Conservation (phyloP, 768 basidiomycete genomes). For the Tricholoma bakamatsutake region DNA sequence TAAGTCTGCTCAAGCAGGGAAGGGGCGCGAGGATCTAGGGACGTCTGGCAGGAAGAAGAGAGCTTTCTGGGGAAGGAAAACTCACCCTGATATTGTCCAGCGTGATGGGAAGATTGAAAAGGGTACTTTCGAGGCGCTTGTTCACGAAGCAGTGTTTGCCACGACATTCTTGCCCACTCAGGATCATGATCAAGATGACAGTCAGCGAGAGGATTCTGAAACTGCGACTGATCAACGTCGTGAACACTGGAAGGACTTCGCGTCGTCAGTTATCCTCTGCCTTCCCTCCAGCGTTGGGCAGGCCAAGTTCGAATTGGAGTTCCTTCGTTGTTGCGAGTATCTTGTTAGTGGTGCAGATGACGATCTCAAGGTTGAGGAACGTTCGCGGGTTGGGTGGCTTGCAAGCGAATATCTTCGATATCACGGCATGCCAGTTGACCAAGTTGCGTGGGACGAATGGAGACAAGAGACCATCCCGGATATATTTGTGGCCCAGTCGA, state of each 20-base stretch:
- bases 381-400: constrained; percentile 55
- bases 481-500: constrained; percentile 18
- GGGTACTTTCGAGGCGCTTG: constrained; percentile 72
- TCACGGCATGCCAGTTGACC: constrained; percentile 49
- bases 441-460: constrained; percentile 53
- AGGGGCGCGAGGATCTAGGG: constrained; percentile 19
- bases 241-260: constrained; percentile 56
- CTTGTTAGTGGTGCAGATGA: constrained; percentile 53
- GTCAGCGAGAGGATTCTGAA: constrained; percentile 7
- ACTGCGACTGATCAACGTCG: constrained; percentile 4
- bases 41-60: constrained; percentile 47
- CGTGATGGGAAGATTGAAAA: constrained; percentile 42
- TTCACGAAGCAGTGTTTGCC: constrained; percentile 78
- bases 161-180: constrained; percentile 48
- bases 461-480: constrained; percentile 44
- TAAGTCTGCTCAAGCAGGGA: constrained; percentile 20
- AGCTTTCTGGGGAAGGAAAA: constrained; percentile 71
- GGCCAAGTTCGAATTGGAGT: constrained; percentile 61
- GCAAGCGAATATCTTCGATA: constrained; percentile 58
- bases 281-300: constrained; percentile 53
- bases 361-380: constrained; percentile 32
- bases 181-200: neutral
- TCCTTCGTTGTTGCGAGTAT: constrained; percentile 59
- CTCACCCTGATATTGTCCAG: constrained; percentile 64
- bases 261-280: constrained; percentile 53